phyloP scores from a whole-genome alignment of 192 early-diverging fungal species.

The Mortierella hygrophila region DNA sequence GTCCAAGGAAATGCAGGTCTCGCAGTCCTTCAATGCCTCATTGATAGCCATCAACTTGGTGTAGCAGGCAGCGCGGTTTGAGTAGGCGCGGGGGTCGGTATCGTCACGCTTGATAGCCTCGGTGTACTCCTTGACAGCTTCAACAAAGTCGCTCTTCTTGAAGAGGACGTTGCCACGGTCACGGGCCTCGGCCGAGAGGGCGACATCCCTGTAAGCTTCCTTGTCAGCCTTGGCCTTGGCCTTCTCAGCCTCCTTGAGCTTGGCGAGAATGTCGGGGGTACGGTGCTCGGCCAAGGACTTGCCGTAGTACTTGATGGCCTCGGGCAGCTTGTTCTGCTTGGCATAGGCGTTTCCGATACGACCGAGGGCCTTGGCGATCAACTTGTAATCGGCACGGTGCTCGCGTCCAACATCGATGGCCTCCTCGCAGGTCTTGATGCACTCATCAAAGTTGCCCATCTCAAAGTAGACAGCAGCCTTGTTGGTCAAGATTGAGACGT shows the following conservation, averaged over 20 bases:
- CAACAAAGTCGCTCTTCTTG: constrained; percentile 89
- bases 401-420: constrained; percentile 95
- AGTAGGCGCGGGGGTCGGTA: constrained; percentile 88
- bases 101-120: constrained; percentile 98
- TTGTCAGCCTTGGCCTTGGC: constrained; percentile 82
- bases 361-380: constrained; percentile 94
- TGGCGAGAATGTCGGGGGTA: constrained; percentile 90
- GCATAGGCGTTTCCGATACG: constrained; percentile 92
- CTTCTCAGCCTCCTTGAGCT: constrained; percentile 91
- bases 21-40: constrained; percentile 97
- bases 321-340: constrained; percentile 82
- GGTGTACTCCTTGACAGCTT: constrained; percentile 92
- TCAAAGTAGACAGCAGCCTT: constrained; percentile 97
- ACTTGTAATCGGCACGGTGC: constrained; percentile 91
- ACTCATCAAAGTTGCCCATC: constrained; percentile 91
- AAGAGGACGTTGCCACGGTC: constrained; percentile 94
- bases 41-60: constrained; percentile 93
- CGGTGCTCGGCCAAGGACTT: constrained; percentile 97
- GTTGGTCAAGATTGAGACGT: constrained; percentile 95
- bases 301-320: constrained; percentile 93
- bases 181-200: constrained; percentile 89
- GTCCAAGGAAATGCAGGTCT: constrained; percentile 88
- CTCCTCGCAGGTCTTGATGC: constrained; percentile 91
- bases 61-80: constrained; percentile 97
- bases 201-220: constrained; percentile 87